phyloP scores from a whole-genome alignment of 1,284 basidiomycete genomes.

The Boletus calvinii region DNA sequence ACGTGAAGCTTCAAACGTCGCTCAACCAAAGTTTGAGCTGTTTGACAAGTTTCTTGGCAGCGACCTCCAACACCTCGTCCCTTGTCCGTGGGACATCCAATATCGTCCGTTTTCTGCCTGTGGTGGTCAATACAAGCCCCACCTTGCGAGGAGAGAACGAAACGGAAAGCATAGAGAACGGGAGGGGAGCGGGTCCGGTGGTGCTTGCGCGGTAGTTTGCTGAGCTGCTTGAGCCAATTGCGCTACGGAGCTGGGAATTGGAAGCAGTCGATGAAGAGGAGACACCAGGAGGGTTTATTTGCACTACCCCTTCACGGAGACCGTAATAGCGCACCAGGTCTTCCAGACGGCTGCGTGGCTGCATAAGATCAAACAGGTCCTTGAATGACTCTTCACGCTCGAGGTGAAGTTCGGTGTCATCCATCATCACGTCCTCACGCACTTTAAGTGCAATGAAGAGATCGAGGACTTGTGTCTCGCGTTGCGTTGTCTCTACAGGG shows the following conservation, averaged over 20 bases:
- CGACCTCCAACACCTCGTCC: slow-evolving; percentile 58
- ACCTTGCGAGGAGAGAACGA: slow-evolving; percentile 59
- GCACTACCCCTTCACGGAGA: slow-evolving; percentile 51
- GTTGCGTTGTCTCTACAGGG: slow-evolving; percentile 41
- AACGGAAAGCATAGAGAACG: slow-evolving; percentile 53
- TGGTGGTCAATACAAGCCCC: slow-evolving; percentile 47
- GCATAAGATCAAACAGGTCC: slow-evolving; percentile 72
- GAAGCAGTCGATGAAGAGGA: slow-evolving; percentile 13
- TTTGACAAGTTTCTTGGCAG: slow-evolving; percentile 52
- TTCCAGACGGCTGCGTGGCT: slow-evolving; percentile 69
- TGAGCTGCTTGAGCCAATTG: slow-evolving; percentile 2
- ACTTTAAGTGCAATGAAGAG: slow-evolving; percentile 75
- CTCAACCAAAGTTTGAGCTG: slow-evolving; percentile 35
- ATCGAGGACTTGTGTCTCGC: slow-evolving; percentile 73
- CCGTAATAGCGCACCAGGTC: slow-evolving; percentile 67
- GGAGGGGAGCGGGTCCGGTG: slow-evolving; percentile 37
- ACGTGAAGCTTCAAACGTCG: slow-evolving; percentile 9
- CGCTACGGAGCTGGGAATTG: background rate
- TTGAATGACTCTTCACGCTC: slow-evolving; percentile 70
- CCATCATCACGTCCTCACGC: slow-evolving; percentile 69
- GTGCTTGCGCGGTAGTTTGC: slow-evolving; percentile 1
- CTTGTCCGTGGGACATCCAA: slow-evolving; percentile 51
- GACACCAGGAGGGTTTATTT: slow-evolving; percentile 13
- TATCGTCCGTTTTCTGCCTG: slow-evolving; percentile 51
- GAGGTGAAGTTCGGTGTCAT: slow-evolving; percentile 69